A percentile compares a stretch with the other conserved stretches of the same genome.
Conservation (phyloP, 1,139 yeast genomes). For the Waltiozyma sp. region DNA sequence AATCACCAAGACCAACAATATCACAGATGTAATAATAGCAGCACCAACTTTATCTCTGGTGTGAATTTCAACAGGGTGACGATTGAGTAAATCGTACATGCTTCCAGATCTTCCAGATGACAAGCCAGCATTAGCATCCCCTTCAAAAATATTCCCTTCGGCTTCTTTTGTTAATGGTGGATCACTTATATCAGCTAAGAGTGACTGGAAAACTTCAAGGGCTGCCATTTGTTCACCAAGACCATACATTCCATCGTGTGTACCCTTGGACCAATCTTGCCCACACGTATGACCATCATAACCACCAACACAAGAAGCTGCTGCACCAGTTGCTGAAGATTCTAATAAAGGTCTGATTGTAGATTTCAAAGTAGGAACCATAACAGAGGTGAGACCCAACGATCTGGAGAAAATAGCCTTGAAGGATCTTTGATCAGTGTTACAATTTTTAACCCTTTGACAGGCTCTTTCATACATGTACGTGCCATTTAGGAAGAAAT, state of each 20-base stretch:
- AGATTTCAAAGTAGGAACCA: slow-evolving; percentile 37
- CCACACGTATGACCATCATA: slow-evolving; percentile 86
- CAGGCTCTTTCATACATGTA: slow-evolving; percentile 80
- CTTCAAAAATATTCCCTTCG: slow-evolving; percentile 38
- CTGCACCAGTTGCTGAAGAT: slow-evolving; percentile 53
- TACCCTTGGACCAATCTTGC: slow-evolving; percentile 50
- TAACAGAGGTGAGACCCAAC: slow-evolving; percentile 38
- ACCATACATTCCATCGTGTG: slow-evolving; percentile 61
- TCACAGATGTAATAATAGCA: not conserved
- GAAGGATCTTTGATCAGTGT: slow-evolving; percentile 85
- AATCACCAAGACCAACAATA: not conserved
- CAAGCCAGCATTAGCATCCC: slow-evolving; percentile 33
- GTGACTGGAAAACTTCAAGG: slow-evolving; percentile 48
- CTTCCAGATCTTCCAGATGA: slow-evolving; percentile 3
- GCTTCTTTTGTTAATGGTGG: slow-evolving; percentile 26
- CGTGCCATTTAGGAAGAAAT: slow-evolving; percentile 45
- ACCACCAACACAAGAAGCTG: slow-evolving; percentile 74
- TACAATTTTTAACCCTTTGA: slow-evolving; percentile 52
- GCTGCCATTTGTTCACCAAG: slow-evolving; percentile 76
- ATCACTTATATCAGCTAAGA: slow-evolving; percentile 21
- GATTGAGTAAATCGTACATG: not conserved
- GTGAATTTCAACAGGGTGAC: not conserved
- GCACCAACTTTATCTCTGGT: not conserved
- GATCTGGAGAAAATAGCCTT: slow-evolving; percentile 73
- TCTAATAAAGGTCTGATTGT: slow-evolving; percentile 29